Percentiles rank a stretch among this genome's conserved stretches.
Conservation (phyloP, 108 stramenopile genomes). For the Stephanodiscus triporus region DNA sequence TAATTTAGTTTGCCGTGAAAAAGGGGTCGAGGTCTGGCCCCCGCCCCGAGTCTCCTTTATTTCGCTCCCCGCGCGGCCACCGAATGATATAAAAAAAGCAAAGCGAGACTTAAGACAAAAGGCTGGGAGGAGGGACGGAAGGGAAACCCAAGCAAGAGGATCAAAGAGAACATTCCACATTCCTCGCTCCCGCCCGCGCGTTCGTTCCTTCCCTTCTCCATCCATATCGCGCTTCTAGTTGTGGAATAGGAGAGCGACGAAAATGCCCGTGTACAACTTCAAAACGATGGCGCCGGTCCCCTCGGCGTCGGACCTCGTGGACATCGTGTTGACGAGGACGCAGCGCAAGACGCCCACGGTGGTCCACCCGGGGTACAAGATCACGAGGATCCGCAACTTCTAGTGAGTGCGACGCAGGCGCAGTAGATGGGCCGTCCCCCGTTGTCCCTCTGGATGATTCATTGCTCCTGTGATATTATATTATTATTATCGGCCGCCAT, state of each 20-base stretch:
- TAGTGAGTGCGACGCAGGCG: conserved; percentile 68
- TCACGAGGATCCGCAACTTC: conserved; percentile 94
- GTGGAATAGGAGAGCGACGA: conserved; percentile 19
- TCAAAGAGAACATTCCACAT: too few species aligned
- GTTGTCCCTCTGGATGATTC: too few species aligned
- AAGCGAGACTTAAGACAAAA: neutral
- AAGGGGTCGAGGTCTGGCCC: neutral
- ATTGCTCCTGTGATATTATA: too few species aligned
- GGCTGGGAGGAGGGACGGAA: too few species aligned
- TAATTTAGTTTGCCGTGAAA: too few species aligned
- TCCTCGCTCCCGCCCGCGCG: too few species aligned
- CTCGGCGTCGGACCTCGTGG: conserved; percentile 92
- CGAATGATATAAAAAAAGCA: neutral
- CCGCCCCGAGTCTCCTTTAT: too few species aligned
- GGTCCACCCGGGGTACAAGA: conserved; percentile 99
- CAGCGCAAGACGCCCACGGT: conserved; percentile 98
- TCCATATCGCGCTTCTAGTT: too few species aligned
- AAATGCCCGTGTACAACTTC: conserved; percentile 98
- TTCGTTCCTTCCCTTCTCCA: too few species aligned
- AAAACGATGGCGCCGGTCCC: conserved; percentile 98
- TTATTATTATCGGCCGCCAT: too few species aligned
- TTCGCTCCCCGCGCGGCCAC: neutral
- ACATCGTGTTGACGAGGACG: conserved; percentile 97
- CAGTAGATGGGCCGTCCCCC: too few species aligned
- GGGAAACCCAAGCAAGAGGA: too few species aligned